phyloP scores from a whole-genome alignment of 108 stramenopile genomes.

The Mediolabrus comicus region DNA sequence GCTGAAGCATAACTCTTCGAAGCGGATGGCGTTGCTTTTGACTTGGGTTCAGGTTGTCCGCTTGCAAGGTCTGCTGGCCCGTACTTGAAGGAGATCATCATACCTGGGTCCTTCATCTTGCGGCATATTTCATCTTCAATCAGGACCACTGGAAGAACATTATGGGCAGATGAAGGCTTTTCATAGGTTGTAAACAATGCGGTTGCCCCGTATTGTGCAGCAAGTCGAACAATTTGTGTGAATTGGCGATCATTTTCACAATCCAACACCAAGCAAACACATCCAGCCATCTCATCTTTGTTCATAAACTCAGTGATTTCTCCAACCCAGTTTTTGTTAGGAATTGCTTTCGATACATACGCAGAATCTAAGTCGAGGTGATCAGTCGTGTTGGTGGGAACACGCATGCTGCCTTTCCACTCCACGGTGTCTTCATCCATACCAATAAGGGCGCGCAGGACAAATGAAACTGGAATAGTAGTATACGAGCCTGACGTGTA shows the following conservation, averaged over 20 bases:
- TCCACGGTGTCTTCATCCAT: not conserved
- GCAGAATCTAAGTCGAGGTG: not conserved
- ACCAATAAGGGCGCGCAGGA: not conserved
- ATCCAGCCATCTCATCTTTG: not conserved
- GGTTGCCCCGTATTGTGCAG: conserved; percentile 3
- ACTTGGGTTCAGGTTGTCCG: not conserved
- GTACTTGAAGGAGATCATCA: not conserved
- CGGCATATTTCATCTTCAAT: not conserved
- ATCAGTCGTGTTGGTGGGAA: not conserved
- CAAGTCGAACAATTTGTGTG: not conserved
- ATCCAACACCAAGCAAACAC: not conserved
- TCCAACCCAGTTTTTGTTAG: not conserved
- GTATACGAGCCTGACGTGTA: not conserved
- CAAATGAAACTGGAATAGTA: not conserved
- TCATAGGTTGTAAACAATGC: conserved; percentile 10
- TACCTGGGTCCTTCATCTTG: not conserved
- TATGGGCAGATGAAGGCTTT: not conserved
- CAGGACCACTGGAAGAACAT: not conserved
- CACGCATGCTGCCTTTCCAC: not conserved
- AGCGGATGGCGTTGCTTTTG: not conserved
- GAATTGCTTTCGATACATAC: not conserved
- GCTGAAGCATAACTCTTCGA: not conserved
- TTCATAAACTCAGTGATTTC: not conserved
- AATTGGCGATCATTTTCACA: not conserved
- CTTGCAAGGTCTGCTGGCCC: not conserved